These are phyloP conservation scores for Funneliformis caledonium DNA, from an alignment of 371 early-diverging fungal species.

Conservation along the genomic window DNA sequence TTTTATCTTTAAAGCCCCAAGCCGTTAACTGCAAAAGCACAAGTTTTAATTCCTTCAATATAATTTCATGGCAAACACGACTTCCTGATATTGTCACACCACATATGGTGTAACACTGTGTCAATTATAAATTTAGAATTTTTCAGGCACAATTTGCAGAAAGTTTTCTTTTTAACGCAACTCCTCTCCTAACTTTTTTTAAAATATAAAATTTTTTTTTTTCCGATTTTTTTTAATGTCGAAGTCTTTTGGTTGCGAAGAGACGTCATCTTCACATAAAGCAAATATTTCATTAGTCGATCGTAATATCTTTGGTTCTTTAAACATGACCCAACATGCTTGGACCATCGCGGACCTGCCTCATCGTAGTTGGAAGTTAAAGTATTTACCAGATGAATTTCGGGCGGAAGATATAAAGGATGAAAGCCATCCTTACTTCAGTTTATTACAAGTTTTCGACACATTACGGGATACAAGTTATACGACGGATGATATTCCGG, in stretches of 20 bases:
- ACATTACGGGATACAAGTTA: slow-evolving; percentile 7
- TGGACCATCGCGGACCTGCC: slow-evolving; percentile 27
- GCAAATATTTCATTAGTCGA: not conserved
- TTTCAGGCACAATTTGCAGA: slow-evolving; percentile 16
- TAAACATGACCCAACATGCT: slow-evolving; percentile 17
- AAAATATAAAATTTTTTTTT: not conserved
- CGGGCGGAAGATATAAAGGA: slow-evolving; percentile 7
- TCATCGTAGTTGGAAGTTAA: slow-evolving; percentile 28
- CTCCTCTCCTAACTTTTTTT: not conserved
- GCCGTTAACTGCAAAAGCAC: slow-evolving; percentile 13
- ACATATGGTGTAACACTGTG: slow-evolving; percentile 1
- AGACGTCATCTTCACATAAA: not conserved
- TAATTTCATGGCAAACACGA: not conserved
- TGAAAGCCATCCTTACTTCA: slow-evolving; percentile 26
- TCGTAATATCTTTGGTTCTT: not conserved
- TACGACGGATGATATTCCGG: slow-evolving; percentile 21
- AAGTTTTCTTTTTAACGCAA: not conserved
- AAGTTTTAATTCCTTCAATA: not conserved
- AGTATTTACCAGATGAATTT: slow-evolving; percentile 32
- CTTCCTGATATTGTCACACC: slow-evolving; percentile 7
- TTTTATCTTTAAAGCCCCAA: not conserved
- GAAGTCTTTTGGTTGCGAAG: not conserved
- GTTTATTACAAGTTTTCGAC: slow-evolving; percentile 24
- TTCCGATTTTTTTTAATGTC: not conserved
- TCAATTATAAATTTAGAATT: slow-evolving; percentile 22